Percentiles rank a stretch among this genome's conserved stretches.
These are phyloP conservation scores for Alternaria triticimaculans DNA, from an alignment of 2,329 filamentous ascomycete genomes.

Conservation along the genomic window DNA sequence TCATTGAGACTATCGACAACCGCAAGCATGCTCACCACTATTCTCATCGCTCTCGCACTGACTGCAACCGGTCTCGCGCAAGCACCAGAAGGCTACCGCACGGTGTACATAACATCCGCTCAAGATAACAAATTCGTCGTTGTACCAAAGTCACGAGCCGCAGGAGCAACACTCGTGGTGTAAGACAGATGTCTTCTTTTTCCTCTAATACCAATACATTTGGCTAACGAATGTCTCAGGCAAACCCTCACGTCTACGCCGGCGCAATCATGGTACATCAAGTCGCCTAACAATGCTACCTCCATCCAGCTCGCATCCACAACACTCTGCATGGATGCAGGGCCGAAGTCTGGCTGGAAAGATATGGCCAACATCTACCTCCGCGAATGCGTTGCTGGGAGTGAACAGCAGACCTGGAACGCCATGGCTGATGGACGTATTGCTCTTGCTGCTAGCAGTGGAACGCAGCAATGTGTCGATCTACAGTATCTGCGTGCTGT, in stretches of 20 bases:
- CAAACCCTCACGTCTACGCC: constrained; percentile 32
- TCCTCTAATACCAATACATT: too few relatives aligned
- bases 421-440: constrained; percentile 41
- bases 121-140: constrained; percentile 39
- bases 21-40: constrained; percentile 22
- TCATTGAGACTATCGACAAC: not conserved
- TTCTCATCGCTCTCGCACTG: constrained; percentile 27
- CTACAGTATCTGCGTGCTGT: constrained; percentile 41
- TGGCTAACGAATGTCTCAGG: constrained; percentile 5
- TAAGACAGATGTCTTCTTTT: constrained; percentile 8
- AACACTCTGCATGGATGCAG: constrained; percentile 39
- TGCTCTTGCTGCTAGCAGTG: constrained; percentile 10
- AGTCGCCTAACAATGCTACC: constrained; percentile 22
- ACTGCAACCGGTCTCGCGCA: constrained; percentile 30
- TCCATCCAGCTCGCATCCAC: constrained; percentile 37
- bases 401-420: constrained; percentile 35
- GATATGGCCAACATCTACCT: constrained; percentile 40
- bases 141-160: constrained; percentile 31
- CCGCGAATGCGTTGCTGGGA: constrained; percentile 28
- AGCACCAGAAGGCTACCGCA: constrained; percentile 34
- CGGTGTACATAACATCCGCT: constrained; percentile 38
- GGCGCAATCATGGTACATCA: constrained; percentile 40
- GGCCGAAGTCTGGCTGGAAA: constrained; percentile 40
- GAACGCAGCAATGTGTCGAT: constrained; percentile 35
- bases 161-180: constrained; percentile 35